Evolutionary conservation across 352 stramenopile species (phyloP).

Genomic region (Phytophthora multivora): DNA sequence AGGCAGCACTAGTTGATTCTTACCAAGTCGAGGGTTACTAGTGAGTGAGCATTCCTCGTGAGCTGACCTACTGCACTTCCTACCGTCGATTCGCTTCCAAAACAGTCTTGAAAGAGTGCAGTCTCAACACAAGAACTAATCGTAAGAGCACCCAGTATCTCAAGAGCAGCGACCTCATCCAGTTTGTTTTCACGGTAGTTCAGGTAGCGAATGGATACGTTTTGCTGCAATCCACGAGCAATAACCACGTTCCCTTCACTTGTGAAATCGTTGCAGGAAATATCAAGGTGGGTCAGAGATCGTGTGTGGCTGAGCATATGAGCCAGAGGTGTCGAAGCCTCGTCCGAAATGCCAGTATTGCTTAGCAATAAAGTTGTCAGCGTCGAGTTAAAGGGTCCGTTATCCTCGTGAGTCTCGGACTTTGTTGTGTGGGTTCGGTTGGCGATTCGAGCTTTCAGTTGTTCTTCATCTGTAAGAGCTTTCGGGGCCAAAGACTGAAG

Average conservation of each 20-base stretch:
- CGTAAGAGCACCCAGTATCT: slow-evolving; percentile 41
- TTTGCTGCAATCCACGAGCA: slow-evolving; percentile 50
- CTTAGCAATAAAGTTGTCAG: slow-evolving; percentile 59
- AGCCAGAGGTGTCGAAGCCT: slow-evolving; percentile 45
- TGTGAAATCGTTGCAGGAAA: slow-evolving; percentile 55
- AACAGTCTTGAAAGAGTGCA: slow-evolving; percentile 62
- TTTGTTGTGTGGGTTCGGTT: slow-evolving; percentile 28
- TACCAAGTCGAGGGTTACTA: slow-evolving; percentile 66
- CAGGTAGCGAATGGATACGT: slow-evolving; percentile 49
- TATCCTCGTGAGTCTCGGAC: slow-evolving; percentile 16
- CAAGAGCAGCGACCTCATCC: slow-evolving; percentile 38
- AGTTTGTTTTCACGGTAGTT: slow-evolving; percentile 71
- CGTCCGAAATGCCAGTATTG: slow-evolving; percentile 65
- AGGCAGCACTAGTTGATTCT: background rate
- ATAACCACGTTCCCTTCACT: slow-evolving; percentile 43
- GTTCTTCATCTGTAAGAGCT: slow-evolving; percentile 47
- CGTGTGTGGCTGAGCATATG: slow-evolving; percentile 53
- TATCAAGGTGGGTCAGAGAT: slow-evolving; percentile 59
- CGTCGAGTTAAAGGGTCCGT: slow-evolving; percentile 60
- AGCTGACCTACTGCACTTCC: slow-evolving; percentile 40
- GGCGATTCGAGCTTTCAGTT: slow-evolving; percentile 58
- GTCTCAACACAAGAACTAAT: slow-evolving; percentile 49
- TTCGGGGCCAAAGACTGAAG: slow-evolving; percentile 51
- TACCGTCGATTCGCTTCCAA: slow-evolving; percentile 36
- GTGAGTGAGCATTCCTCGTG: slow-evolving; percentile 27